Base-by-base conservation (phyloP, 1,284 basidiomycete species). In the Rhizopogon hawkerae region DNA sequence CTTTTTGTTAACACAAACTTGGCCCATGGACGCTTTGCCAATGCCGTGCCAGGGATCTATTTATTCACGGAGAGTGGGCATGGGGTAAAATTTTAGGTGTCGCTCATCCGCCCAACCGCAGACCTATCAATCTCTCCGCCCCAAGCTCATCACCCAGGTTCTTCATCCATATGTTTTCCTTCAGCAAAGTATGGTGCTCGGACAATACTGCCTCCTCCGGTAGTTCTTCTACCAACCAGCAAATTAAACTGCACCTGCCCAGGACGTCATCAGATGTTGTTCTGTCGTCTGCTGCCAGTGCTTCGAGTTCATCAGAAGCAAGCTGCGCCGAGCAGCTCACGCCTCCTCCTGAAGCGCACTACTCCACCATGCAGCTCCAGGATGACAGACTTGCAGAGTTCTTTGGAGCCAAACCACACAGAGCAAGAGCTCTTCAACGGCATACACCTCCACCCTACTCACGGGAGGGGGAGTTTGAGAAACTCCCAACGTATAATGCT, bases 301-400 rank as follows among this genome's bases (percentile, higher is more conserved):
- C 49, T 14, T 46, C 56, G 46, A 55, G 53, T 16, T 51, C 60
- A n/a, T 49, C 41, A 13, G 14, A 18, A 2, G 26, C 26, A 31
- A 42, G 11, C 26, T 18, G 11, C 26, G 2, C 60, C 13, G 56
- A 59, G n/a, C 46, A 35, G 3, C 31, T 38, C 36, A 4, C 65
- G 11, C 52, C 49, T 8, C 64, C 62, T 14, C 38, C 62, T n/a
- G 41, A 46, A 1, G 45, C 44, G 7, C 57, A 64, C 29, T 65
- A 58, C 26, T 52, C 65, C 8, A 35, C 48, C 21, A 56, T 62
- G 13, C 62, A 66, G n/a, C 18, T 63, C 4, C 49, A 55, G 6
- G 60, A 64, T 14, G 63, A 67, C 35, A 59, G 59, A n/a, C 38
- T 64, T 21, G 50, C 57, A 0, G 63, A 67, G 0, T 67, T 63